A percentile compares a stretch with the other conserved stretches of the same genome.
Conservation (phyloP, 495 filamentous ascomycete species). For the Elasticomyces elasticus region DNA sequence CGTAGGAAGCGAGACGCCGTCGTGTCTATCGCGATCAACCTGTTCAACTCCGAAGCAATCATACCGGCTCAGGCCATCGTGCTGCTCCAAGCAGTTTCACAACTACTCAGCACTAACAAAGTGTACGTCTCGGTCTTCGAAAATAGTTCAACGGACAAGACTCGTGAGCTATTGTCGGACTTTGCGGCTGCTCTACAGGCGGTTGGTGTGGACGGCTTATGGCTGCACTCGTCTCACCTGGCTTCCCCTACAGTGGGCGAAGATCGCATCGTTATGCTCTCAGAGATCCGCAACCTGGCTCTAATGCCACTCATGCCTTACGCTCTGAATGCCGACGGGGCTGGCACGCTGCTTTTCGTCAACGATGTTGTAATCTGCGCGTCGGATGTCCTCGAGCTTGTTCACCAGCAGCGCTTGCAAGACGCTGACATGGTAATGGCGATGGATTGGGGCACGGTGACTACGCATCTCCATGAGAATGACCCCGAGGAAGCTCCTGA, state of each 20-base stretch:
- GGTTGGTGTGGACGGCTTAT: neutral
- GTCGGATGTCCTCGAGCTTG: neutral
- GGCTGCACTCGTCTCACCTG: neutral
- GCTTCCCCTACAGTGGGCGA: neutral
- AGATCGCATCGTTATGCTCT: neutral
- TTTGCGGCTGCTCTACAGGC: neutral
- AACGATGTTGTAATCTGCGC: neutral
- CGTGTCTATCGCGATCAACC: neutral
- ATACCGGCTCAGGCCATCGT: neutral
- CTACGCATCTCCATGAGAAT: no score
- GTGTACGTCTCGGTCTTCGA: neutral
- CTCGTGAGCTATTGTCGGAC: neutral
- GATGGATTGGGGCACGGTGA: neutral
- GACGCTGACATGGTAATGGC: neutral
- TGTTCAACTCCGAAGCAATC: neutral
- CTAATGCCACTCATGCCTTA: neutral
- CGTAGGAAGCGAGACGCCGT: no score
- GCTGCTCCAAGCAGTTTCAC: neutral
- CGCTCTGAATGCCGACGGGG: neutral
- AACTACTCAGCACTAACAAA: neutral
- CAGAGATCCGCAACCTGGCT: neutral
- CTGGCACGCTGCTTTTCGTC: neutral
- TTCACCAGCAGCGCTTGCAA: neutral
- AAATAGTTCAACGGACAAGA: neutral
- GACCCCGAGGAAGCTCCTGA: no score